These are phyloP conservation scores for Scedosporium boydii DNA, from an alignment of 2,329 filamentous ascomycete genomes.

Conservation along the genomic window DNA sequence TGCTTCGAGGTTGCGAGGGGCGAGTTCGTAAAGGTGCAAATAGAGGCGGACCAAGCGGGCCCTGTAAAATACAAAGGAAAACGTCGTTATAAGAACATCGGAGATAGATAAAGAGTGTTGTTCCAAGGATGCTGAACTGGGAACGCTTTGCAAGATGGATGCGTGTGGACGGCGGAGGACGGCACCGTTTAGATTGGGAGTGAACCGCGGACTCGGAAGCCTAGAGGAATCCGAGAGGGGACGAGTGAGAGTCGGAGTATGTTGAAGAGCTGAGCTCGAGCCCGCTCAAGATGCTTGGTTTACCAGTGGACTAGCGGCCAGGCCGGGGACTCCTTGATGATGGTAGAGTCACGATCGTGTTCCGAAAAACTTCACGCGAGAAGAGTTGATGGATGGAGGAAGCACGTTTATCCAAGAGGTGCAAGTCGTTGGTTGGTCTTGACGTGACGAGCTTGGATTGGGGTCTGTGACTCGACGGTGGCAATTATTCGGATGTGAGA, in stretches of 20 bases:
- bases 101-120: background rate
- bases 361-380: background rate
- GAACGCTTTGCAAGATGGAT: background rate
- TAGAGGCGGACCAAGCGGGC: conserved; percentile 17
- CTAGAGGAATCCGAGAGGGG: background rate
- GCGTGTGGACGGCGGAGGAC: conserved; percentile 2
- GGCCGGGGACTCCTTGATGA: background rate
- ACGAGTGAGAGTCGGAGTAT: background rate
- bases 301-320: background rate
- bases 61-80: conserved; percentile 21
- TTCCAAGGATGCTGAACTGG: background rate
- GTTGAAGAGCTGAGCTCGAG: background rate
- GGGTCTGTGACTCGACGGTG: no score
- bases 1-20: conserved; percentile 10
- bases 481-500: background rate
- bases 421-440: background rate
- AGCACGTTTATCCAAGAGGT: background rate
- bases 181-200: background rate
- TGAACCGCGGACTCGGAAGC: background rate
- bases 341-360: background rate
- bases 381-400: background rate
- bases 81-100: conserved; percentile 35
- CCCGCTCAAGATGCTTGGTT: background rate
- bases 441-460: background rate
- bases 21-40: conserved; percentile 11